Conservation (phyloP, 768 basidiomycete species). For the Phaeolepiota aurea region DNA sequence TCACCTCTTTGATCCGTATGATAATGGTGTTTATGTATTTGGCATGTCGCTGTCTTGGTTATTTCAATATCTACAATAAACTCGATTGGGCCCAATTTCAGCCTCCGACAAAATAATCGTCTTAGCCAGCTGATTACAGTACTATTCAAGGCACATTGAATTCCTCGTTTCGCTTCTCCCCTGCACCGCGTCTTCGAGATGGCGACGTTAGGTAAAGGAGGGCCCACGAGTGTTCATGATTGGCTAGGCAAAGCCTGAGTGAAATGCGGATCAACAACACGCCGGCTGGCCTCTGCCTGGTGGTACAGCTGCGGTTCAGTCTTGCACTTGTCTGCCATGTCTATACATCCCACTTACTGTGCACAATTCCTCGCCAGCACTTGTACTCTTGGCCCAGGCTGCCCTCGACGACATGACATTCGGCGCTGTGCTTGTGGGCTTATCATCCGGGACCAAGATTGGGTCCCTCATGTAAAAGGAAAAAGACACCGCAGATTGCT, state of each 20-base stretch:
- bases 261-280: no score
- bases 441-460: conserved; percentile 13
- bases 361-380: conserved; percentile 13
- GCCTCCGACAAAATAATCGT: no score
- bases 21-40: not conserved
- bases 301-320: no score
- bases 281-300: no score
- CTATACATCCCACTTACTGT: conserved; percentile 12
- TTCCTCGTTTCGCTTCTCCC: no score
- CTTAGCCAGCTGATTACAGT: no score
- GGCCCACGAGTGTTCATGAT: no score
- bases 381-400: conserved; percentile 19
- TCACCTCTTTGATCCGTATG: conserved; percentile 21
- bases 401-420: conserved; percentile 25
- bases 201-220: no score
- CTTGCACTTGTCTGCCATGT: no score
- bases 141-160: no score
- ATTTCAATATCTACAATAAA: not conserved
- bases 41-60: not conserved
- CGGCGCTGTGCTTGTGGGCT: conserved; percentile 26
- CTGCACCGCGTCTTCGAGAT: no score
- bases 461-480: conserved; percentile 18
- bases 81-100: not conserved
- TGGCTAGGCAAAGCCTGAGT: no score
- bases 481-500: conserved; percentile 17